Evolutionary conservation across 148 eudicot genomes (phyloP).

Genomic region (Tetragonia tetragonoides): DNA sequence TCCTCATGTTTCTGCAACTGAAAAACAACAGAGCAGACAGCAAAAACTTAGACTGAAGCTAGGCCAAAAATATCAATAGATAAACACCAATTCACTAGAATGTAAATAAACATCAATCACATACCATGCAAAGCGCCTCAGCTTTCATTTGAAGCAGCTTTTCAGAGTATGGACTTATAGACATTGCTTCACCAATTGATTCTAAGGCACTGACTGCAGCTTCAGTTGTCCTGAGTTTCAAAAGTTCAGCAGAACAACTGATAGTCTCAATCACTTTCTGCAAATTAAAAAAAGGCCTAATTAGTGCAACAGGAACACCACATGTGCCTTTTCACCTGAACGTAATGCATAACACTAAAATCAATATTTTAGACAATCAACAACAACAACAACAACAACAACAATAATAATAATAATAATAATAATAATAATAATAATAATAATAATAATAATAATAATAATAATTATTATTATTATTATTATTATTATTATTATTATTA

Average conservation of each 20-base stretch:
- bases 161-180: conserved; percentile 66
- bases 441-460: neutral
- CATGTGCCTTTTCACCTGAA: neutral
- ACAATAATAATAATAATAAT: neutral
- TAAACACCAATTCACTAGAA: too few species aligned
- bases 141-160: conserved; percentile 80
- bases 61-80: neutral
- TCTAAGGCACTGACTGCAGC: conserved; percentile 57
- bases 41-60: conserved; percentile 22
- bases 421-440: too few species aligned
- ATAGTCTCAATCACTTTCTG: conserved; percentile 66
- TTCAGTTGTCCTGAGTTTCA: conserved; percentile 53
- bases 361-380: neutral
- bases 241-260: conserved; percentile 53
- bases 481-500: too few species aligned
- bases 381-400: neutral
- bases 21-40: conserved; percentile 22
- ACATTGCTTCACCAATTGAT: conserved; percentile 52
- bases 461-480: too few species aligned
- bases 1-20: conserved; percentile 76
- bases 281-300: conserved; percentile 16
- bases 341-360: neutral
- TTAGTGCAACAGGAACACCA: conserved; percentile 1
- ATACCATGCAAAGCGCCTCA: conserved; percentile 71
- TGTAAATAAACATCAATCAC: conserved; percentile 19